phyloP scores from a whole-genome alignment of 805 yeast species.

The Saturnispora silvae region DNA sequence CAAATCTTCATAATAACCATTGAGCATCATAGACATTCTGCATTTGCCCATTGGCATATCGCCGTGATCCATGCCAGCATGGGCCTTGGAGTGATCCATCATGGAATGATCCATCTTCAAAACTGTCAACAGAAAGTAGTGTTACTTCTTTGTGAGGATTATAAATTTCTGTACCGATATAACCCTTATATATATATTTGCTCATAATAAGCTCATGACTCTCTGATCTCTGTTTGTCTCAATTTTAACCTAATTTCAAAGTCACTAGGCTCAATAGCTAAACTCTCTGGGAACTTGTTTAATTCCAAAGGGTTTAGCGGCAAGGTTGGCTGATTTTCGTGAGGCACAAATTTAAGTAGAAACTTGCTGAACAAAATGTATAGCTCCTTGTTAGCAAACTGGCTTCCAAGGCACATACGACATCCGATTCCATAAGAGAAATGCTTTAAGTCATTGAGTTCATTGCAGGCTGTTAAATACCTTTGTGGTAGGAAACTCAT shows the following conservation, averaged over 20 bases:
- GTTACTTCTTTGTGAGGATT: too few species aligned
- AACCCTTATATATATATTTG: too few species aligned
- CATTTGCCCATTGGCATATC: constrained; percentile 20
- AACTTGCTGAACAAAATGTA: constrained; percentile 47
- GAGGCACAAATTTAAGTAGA: constrained; percentile 30
- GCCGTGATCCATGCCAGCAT: constrained; percentile 9
- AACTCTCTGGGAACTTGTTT: constrained; percentile 44
- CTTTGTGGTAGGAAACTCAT: constrained; percentile 41
- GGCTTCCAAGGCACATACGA: constrained; percentile 62
- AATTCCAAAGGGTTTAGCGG: constrained; percentile 36
- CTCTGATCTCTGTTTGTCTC: neutral
- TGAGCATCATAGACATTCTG: constrained; percentile 32
- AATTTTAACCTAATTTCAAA: constrained; percentile 25
- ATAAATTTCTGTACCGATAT: too few species aligned
- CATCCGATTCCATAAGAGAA: constrained; percentile 62
- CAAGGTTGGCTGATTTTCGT: constrained; percentile 27
- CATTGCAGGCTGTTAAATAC: constrained; percentile 28
- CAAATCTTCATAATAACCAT: constrained; percentile 33
- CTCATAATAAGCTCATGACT: too few species aligned
- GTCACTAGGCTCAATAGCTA: constrained; percentile 50
- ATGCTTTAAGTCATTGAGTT: constrained; percentile 25
- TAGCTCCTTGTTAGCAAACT: constrained; percentile 54
- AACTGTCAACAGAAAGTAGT: too few species aligned
- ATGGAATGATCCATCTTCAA: neutral
- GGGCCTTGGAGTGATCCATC: constrained; percentile 6